These are phyloP conservation scores for Botrytis byssoidea DNA, from an alignment of 2,329 filamentous ascomycete species.

Conservation along the genomic window DNA sequence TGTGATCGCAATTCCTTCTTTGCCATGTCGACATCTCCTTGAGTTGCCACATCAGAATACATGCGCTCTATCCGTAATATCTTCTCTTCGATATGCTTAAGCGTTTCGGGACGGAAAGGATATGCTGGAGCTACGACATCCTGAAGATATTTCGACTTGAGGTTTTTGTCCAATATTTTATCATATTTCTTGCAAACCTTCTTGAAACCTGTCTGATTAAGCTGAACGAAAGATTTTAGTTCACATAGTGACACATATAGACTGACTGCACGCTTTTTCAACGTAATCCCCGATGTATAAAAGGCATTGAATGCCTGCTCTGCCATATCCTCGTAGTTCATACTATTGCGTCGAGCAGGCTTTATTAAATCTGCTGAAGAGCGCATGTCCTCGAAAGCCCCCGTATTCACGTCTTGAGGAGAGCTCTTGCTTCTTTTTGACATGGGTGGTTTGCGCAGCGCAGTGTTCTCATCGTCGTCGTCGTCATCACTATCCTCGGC, in stretches of 20 bases:
- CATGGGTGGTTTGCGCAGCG: conserved; percentile 37
- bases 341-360: conserved; percentile 59
- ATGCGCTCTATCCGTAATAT: conserved; percentile 73
- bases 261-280: conserved; percentile 88
- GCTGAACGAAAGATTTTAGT: conserved; percentile 90
- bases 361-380: conserved; percentile 62
- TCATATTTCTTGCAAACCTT: conserved; percentile 99
- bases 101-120: conserved; percentile 74
- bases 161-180: conserved; percentile 82
- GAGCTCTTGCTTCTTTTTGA: conserved; percentile 39
- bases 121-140: conserved; percentile 73
- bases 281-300: conserved; percentile 71
- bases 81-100: conserved; percentile 66
- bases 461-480: conserved; percentile 62
- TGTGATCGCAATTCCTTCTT: conserved; percentile 86
- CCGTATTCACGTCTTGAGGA: conserved; percentile 28
- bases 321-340: conserved; percentile 72
- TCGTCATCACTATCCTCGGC: conserved; percentile 67
- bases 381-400: conserved; percentile 52
- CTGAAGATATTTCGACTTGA: conserved; percentile 76
- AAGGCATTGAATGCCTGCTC: conserved; percentile 70
- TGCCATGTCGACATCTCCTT: conserved; percentile 73
- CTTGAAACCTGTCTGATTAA: conserved; percentile 94
- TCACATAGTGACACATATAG: conserved; percentile 92
- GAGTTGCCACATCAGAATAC: conserved; percentile 80